Evolutionary conservation across 176 grass and related monocot species (phyloP).

Genomic region (Microstegium vimineum): DNA sequence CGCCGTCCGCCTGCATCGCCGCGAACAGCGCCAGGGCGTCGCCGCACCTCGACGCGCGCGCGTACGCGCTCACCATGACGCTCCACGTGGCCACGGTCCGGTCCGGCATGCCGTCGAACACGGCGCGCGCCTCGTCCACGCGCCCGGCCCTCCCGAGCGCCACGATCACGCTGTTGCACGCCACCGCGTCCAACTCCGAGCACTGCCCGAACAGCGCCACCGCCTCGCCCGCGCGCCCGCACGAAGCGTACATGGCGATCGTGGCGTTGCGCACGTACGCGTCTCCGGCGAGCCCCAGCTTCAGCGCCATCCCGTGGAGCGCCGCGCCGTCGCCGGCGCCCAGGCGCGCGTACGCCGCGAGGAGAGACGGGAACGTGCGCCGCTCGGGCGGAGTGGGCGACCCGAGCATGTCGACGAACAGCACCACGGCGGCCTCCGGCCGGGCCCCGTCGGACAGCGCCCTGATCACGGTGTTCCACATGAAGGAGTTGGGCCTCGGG

Average conservation of each 20-base stretch:
- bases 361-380: conserved; percentile 57
- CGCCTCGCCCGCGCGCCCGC: conserved; percentile 36
- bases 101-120: conserved; percentile 65
- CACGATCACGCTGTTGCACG: conserved; percentile 67
- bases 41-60: conserved; percentile 29
- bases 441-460: conserved; percentile 46
- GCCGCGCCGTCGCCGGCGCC: conserved; percentile 35
- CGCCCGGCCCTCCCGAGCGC: conserved; percentile 42
- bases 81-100: conserved; percentile 63
- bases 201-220: conserved; percentile 31
- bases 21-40: conserved; percentile 58
- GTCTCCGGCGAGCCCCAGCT: conserved; percentile 55
- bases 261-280: conserved; percentile 58
- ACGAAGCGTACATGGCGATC: conserved; percentile 65
- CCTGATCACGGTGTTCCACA: conserved; percentile 70
- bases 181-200: conserved; percentile 39
- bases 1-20: conserved; percentile 44
- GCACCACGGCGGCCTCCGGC: conserved; percentile 32
- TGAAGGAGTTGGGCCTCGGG: conserved; percentile 59
- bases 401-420: conserved; percentile 60
- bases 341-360: conserved; percentile 43
- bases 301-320: conserved; percentile 74
- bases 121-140: conserved; percentile 32
- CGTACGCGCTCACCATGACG: conserved; percentile 59
- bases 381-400: conserved; percentile 32